Evolutionary conservation across 2,329 filamentous ascomycete species (phyloP).

Genomic region (Xenosphaeropsis pyriputrescens): DNA sequence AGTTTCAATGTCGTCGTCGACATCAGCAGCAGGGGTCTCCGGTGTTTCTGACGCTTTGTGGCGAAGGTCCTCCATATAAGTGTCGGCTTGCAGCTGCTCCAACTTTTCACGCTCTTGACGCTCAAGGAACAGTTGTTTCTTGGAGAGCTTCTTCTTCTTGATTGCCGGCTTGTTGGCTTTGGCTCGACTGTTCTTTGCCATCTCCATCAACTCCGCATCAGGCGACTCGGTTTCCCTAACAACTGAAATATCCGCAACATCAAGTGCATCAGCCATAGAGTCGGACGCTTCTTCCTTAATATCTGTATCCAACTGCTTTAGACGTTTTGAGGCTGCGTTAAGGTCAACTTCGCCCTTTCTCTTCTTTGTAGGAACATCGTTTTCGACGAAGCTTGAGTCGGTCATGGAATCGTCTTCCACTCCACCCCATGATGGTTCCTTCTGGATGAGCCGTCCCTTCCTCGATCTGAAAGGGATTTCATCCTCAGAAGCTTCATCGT

Average conservation of each 20-base stretch:
- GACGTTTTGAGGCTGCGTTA: constrained; percentile 59
- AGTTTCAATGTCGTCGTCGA: constrained; percentile 17
- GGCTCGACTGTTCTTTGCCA: constrained; percentile 19
- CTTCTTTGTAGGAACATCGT: constrained; percentile 48
- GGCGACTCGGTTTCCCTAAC: constrained; percentile 35
- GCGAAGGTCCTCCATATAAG: constrained; percentile 24
- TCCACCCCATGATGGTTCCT: constrained; percentile 23
- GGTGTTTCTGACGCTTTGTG: constrained; percentile 19
- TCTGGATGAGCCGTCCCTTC: constrained; percentile 6
- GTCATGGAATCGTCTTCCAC: constrained; percentile 54
- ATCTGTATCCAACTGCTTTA: constrained; percentile 51
- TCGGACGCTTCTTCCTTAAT: constrained; percentile 55
- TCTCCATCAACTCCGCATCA: constrained; percentile 21
- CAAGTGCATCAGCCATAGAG: constrained; percentile 38
- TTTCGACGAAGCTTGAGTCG: constrained; percentile 54
- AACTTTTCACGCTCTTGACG: constrained; percentile 40
- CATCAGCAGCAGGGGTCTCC: constrained; percentile 12
- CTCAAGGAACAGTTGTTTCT: constrained; percentile 63
- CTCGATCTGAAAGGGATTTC: constrained; percentile 10
- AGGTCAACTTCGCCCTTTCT: constrained; percentile 60
- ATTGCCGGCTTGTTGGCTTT: background rate
- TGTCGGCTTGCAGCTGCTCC: constrained; percentile 18
- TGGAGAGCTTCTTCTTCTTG: constrained; percentile 53
- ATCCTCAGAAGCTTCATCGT: constrained; percentile 29
- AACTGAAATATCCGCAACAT: constrained; percentile 31